Conservation (phyloP, 495 filamentous ascomycete genomes). For the Thermothielavioides terrestris region DNA sequence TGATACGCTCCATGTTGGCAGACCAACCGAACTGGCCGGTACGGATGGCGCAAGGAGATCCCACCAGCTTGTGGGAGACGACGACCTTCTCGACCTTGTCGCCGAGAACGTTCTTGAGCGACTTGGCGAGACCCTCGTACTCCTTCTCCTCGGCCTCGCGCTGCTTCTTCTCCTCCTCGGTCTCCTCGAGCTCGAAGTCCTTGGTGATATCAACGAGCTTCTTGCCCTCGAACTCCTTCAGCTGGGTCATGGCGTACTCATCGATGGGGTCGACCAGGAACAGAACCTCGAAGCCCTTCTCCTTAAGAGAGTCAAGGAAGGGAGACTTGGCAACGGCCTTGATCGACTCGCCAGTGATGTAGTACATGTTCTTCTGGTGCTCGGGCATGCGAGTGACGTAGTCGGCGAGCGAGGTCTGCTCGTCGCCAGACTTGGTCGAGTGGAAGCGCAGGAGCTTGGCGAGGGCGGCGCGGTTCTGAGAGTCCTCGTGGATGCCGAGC, state of each 20-base stretch:
- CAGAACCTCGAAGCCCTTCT: conserved; percentile 98
- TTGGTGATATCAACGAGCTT: conserved; percentile 99
- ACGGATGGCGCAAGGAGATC: conserved; percentile 95
- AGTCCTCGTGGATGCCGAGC: conserved; percentile 99
- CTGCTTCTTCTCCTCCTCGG: conserved; percentile 95
- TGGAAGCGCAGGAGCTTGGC: conserved; percentile 98
- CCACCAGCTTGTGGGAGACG: conserved; percentile 94
- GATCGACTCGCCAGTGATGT: conserved; percentile 99
- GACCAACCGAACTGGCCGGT: conserved; percentile 99
- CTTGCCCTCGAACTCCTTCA: conserved; percentile 99
- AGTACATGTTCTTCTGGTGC: conserved; percentile 99
- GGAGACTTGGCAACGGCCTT: conserved; percentile 97
- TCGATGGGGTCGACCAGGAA: conserved; percentile 99
- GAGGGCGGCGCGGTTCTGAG: conserved; percentile 86
- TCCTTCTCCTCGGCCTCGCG: conserved; percentile 98
- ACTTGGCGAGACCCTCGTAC: conserved; percentile 86
- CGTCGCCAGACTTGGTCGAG: conserved; percentile 97
- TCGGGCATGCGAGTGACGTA: conserved; percentile 98
- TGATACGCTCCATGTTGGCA: conserved; percentile 99
- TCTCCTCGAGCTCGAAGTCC: conserved; percentile 99
- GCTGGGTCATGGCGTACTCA: conserved; percentile 99
- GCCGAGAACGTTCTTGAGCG: conserved; percentile 95
- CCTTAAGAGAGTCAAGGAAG: conserved; percentile 98
- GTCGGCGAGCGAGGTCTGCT: conserved; percentile 86
- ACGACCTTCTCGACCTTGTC: conserved; percentile 99